Evolutionary conservation across 306 rosid species (phyloP).

Genomic region (Prinsepia uniflora): DNA sequence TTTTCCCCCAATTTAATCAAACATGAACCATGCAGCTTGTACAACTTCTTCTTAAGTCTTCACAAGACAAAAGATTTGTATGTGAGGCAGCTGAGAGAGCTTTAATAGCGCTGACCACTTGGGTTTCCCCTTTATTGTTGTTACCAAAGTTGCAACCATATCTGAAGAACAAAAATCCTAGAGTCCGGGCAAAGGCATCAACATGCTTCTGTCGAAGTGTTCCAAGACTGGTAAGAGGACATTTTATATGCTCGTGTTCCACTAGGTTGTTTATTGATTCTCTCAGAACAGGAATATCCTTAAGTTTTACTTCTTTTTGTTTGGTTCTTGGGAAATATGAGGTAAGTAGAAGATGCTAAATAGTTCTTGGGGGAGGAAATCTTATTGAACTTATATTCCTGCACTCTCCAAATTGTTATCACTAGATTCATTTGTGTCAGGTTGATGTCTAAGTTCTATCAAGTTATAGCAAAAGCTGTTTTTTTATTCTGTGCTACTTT

Average conservation of each 20-base stretch:
- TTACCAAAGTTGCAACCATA: slow-evolving; percentile 85
- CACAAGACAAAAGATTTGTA: slow-evolving; percentile 96
- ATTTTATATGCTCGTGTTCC: slow-evolving; percentile 14
- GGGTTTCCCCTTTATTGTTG: slow-evolving; percentile 68
- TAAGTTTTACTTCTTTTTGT: background rate
- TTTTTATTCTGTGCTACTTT: background rate
- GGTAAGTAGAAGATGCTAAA: background rate
- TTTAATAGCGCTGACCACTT: slow-evolving; percentile 73
- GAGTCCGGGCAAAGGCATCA: slow-evolving; percentile 93
- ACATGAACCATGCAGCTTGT: slow-evolving; percentile 57
- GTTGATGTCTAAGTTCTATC: background rate
- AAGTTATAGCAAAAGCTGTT: background rate
- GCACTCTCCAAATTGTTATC: background rate
- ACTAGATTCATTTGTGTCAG: background rate
- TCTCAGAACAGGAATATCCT: background rate
- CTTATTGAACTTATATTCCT: background rate
- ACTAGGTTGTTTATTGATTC: background rate
- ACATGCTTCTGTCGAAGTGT: slow-evolving; percentile 86
- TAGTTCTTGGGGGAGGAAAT: background rate
- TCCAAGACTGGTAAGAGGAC: slow-evolving; percentile 66
- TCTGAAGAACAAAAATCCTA: slow-evolving; percentile 81
- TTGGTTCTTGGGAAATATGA: background rate
- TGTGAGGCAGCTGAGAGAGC: slow-evolving; percentile 98
- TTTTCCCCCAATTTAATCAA: slow-evolving; percentile 23
- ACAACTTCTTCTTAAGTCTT: slow-evolving; percentile 97